phyloP scores from a whole-genome alignment of 805 yeast species.

The Myxozyma lipomycoides region DNA sequence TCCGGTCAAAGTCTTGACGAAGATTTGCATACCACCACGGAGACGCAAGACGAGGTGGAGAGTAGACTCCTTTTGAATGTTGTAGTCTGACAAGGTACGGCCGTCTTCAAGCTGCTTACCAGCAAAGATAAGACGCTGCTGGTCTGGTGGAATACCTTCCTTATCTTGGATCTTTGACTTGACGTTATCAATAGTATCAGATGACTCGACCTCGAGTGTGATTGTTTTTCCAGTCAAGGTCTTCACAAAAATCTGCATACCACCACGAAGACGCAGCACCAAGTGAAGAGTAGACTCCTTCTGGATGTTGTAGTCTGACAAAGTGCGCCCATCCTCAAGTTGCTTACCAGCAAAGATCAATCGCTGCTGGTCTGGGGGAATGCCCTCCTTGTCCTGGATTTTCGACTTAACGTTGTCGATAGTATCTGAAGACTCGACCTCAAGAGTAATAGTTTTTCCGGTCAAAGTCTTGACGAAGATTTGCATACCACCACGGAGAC shows the following conservation, averaged over 20 bases:
- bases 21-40: slow-evolving; percentile 92
- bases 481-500: slow-evolving; percentile 99
- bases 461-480: slow-evolving; percentile 85
- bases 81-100: slow-evolving; percentile 89
- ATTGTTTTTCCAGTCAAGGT: slow-evolving; percentile 88
- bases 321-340: slow-evolving; percentile 90
- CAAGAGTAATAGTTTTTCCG: slow-evolving; percentile 84
- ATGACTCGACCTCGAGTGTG: slow-evolving; percentile 85
- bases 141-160: slow-evolving; percentile 97
- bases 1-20: slow-evolving; percentile 85
- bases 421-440: slow-evolving; percentile 91
- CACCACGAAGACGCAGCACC: slow-evolving; percentile 86
- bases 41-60: slow-evolving; percentile 79
- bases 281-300: slow-evolving; percentile 85
- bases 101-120: slow-evolving; percentile 97
- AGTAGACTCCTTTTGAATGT: slow-evolving; percentile 92
- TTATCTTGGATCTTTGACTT: slow-evolving; percentile 93
- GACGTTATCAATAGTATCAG: slow-evolving; percentile 93
- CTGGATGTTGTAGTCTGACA: slow-evolving; percentile 92
- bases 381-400: slow-evolving; percentile 95
- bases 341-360: slow-evolving; percentile 94
- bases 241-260: slow-evolving; percentile 90
- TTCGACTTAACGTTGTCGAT: slow-evolving; percentile 92
- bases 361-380: slow-evolving; percentile 96
- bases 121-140: slow-evolving; percentile 90